A percentile compares a stretch with the other conserved stretches of the same genome.
phyloP scores from a whole-genome alignment of 2,329 filamentous ascomycete species.

The Akanthomyces lecanii region DNA sequence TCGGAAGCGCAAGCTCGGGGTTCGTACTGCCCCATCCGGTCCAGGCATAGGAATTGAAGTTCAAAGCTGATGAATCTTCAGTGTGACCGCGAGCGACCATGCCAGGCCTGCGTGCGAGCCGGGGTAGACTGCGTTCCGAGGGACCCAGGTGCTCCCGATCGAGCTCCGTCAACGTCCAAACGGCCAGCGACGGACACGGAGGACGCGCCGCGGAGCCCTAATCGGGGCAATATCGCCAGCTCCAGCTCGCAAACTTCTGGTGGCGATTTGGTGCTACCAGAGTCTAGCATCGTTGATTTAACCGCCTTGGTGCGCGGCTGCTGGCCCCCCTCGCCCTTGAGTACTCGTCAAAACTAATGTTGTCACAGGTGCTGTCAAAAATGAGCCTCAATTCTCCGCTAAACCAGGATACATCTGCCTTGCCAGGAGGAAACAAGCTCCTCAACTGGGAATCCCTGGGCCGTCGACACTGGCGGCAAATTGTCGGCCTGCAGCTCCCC shows the following conservation, averaged over 20 bases:
- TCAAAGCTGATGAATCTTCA: not conserved
- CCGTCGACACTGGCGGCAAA: slow-evolving; percentile 12
- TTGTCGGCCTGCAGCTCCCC: slow-evolving; percentile 13
- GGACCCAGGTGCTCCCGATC: not conserved
- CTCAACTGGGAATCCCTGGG: not conserved
- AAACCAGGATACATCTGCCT: slow-evolving; percentile 13
- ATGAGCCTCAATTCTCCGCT: slow-evolving; percentile 9
- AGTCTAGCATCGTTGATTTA: slow-evolving; percentile 17
- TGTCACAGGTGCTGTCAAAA: slow-evolving; percentile 2
- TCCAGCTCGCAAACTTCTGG: not conserved
- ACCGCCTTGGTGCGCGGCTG: slow-evolving; percentile 2
- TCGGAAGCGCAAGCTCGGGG: slow-evolving; percentile 15
- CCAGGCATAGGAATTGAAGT: no score
- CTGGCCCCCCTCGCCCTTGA: not conserved
- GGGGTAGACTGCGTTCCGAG: slow-evolving; percentile 15
- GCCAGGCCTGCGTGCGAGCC: slow-evolving; percentile 16
- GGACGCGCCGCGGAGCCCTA: not conserved
- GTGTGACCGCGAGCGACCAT: slow-evolving; percentile 16
- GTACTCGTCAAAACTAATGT: not conserved
- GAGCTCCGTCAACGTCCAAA: not conserved
- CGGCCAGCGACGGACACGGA: not conserved
- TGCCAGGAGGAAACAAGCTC: slow-evolving; percentile 16
- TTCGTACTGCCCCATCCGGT: not conserved
- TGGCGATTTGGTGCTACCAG: not conserved
- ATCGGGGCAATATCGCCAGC: not conserved